A percentile compares a stretch with the other conserved stretches of the same genome.
Conservation (phyloP, 2,329 filamentous ascomycete genomes). For the Byssothecium circinans region DNA sequence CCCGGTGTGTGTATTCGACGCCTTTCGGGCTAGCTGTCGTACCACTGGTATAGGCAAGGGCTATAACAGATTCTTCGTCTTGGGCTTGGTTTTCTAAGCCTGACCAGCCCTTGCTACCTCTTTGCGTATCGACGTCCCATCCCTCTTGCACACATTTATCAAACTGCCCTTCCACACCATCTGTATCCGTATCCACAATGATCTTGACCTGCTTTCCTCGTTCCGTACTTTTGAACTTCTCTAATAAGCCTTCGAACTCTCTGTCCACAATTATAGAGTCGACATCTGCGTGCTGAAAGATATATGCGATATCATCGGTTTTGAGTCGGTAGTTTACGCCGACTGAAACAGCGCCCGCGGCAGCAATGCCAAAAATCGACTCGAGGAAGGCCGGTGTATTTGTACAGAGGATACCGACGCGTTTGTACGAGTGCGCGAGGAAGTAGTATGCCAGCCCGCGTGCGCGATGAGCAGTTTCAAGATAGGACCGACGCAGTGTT, state of each 20-base stretch:
- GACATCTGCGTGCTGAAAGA: conserved; percentile 83
- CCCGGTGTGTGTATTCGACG: conserved; percentile 87
- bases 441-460: conserved; percentile 87
- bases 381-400: conserved; percentile 97
- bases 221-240: conserved; percentile 62
- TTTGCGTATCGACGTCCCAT: conserved; percentile 67
- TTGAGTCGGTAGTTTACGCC: conserved; percentile 75
- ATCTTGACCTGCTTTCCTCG: conserved; percentile 61
- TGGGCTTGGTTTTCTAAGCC: conserved; percentile 69
- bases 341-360: conserved; percentile 77
- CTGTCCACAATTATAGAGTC: conserved; percentile 85
- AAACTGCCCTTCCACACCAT: conserved; percentile 75
- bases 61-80: conserved; percentile 79
- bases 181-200: conserved; percentile 83
- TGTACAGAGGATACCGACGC: conserved; percentile 82
- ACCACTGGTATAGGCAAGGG: conserved; percentile 90
- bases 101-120: conserved; percentile 72
- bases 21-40: conserved; percentile 92
- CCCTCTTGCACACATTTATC: conserved; percentile 84
- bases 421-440: conserved; percentile 69
- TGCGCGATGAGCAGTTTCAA: conserved; percentile 81
- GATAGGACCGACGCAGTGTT: conserved; percentile 74
- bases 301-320: conserved; percentile 83
- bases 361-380: conserved; percentile 82
- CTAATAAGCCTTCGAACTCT: conserved; percentile 74